Base-by-base conservation (phyloP, 2,329 filamentous ascomycete species). In the Periconia sp. region DNA sequence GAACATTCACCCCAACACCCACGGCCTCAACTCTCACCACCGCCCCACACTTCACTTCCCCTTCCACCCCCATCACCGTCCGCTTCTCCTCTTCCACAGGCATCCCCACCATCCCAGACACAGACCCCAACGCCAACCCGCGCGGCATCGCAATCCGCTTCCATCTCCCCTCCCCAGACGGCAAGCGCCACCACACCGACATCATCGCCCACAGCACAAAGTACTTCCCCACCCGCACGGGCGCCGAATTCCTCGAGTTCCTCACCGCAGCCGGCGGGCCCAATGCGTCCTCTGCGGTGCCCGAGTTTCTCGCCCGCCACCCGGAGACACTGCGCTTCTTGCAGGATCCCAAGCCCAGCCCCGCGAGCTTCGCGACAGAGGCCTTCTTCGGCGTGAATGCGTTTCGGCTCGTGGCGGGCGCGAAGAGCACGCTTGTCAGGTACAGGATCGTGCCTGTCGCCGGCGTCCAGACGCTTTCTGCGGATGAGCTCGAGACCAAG, bases 71-170 rank as follows among this genome's bases (percentile, higher is more conserved):
- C 3, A 52, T 81, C 40, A 71, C 73, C 21, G 67, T 70, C 5
- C 78, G 79, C 50, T 81, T 81, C 66, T 79, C 76, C 15, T 76
- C 72, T 52, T 76, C 73, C 10, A 80, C 77, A 2, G 79, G 78
- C 2, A 57, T 80, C 22, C 78, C 78, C 4, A 46, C 68, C 1
- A 73, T 82, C 45, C 74, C 78, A 1, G 78, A 81, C 55, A 73
- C 67, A 5, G 73, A 77, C 31, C 51, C 70, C 8, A 74, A 73
- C 37, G 72, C 73, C 48, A 75, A 76, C 45, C 78, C 78, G 0
- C 73, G 73, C 22, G 65, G 65, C 23, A 75, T 80, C 34, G 68
- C 72, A 15, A 64, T 70, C 4, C 75, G 79, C 31, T 81, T 81
- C 61, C 78, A 78, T 24, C 74, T 74, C 43, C 75, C 73, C 4